Conservation (phyloP, 228 moss, liverwort and hornwort genomes). For the Sphagnum fallax region DNA sequence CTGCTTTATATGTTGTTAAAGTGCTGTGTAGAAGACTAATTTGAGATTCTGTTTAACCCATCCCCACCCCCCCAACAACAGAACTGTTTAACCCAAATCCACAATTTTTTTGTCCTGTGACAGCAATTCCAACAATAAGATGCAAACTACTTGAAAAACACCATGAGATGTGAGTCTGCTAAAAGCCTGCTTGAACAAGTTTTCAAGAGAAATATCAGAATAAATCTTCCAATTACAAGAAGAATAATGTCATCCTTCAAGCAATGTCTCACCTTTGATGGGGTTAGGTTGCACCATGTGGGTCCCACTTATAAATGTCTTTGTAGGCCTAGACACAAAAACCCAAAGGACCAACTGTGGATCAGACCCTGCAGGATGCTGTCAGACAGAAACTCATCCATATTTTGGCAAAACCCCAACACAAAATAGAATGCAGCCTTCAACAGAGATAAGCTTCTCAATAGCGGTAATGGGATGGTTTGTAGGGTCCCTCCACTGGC, state of each 20-base stretch:
- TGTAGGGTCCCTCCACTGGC: slow-evolving; percentile 50
- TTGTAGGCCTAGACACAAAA: too few relatives aligned
- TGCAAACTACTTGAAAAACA: too few relatives aligned
- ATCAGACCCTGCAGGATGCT: slow-evolving; percentile 28
- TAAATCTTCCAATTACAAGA: not conserved
- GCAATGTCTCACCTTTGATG: not conserved
- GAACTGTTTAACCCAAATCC: too few relatives aligned
- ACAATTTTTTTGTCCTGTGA: too few relatives aligned
- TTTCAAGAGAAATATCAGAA: not conserved
- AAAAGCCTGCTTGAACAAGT: not conserved
- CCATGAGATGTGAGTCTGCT: too few relatives aligned
- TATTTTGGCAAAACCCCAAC: slow-evolving; percentile 19
- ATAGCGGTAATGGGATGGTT: slow-evolving; percentile 52
- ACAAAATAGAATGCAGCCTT: not conserved
- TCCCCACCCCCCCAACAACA: too few relatives aligned
- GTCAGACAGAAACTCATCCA: slow-evolving; percentile 16
- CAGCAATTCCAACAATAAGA: too few relatives aligned
- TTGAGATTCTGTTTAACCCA: too few relatives aligned
- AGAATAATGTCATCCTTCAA: slow-evolving; percentile 47
- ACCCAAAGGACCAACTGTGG: not conserved
- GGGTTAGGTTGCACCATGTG: too few relatives aligned
- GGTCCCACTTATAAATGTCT: too few relatives aligned
- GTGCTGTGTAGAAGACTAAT: too few relatives aligned
- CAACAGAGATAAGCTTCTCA: slow-evolving; percentile 2
- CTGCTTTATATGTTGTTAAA: too few relatives aligned